Percentiles rank a stretch among this genome's conserved stretches.
These are phyloP conservation scores for Leptographium radiaticola DNA, from an alignment of 2,329 filamentous ascomycete species.

Conservation along the genomic window DNA sequence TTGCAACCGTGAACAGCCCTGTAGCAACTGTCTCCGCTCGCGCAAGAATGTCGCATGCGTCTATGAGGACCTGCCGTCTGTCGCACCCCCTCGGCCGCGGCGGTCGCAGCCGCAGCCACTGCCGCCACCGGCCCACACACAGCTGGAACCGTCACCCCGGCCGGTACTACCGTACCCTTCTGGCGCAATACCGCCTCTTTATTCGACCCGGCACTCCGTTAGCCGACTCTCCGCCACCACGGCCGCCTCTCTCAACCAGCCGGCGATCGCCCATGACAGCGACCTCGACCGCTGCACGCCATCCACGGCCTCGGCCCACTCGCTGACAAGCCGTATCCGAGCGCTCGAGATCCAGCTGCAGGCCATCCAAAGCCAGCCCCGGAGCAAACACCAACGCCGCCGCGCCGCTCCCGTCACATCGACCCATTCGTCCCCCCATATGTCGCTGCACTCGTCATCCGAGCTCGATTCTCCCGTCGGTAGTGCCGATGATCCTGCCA, in stretches of 20 bases:
- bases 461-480: neutral
- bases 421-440: neutral
- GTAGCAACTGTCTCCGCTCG: slow-evolving; percentile 26
- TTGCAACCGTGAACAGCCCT: slow-evolving; percentile 27
- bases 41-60: slow-evolving; percentile 5
- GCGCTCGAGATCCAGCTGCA: slow-evolving; percentile 2
- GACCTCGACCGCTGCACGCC: neutral
- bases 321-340: slow-evolving; percentile 2
- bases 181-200: neutral
- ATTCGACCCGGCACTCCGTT: neutral
- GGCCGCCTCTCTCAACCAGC: neutral
- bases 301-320: neutral
- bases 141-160: neutral
- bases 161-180: neutral
- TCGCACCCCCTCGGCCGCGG: neutral
- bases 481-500: neutral
- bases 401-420: neutral
- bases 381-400: neutral
- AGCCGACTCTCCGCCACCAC: neutral
- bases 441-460: neutral
- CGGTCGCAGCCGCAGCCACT: neutral
- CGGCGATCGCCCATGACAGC: neutral
- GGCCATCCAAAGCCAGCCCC: neutral
- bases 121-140: neutral
- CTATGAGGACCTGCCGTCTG: slow-evolving; percentile 4